Base-by-base conservation (phyloP, 352 stramenopile species). In the Poterioochromonas sp. region DNA sequence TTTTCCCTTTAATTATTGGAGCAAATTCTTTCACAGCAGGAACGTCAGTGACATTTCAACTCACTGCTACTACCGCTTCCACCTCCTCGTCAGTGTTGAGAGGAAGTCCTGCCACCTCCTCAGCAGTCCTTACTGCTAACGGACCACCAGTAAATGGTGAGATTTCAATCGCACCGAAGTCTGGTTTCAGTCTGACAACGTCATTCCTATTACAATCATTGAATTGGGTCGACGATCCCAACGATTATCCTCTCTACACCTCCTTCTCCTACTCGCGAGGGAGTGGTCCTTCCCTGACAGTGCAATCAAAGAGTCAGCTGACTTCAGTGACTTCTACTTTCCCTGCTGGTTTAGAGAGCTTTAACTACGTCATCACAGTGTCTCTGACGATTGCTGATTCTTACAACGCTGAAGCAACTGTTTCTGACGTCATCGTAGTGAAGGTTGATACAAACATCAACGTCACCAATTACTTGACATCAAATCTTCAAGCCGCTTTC, bases 11-110 rank as follows among this genome's bases (percentile, higher is more conserved):
- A 5, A 2, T 76, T 29, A 15, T 76, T 12, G 18, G 12, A 3
- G 43, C 69, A 60, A 22, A 63, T 29, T 8, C 39, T 3, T 76
- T 76, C 32, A 20, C 18, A 43, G 69, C 69, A 22, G 69, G 69
- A 39, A 65, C 40, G 2, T 8, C 12, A 8, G 39, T 76, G 11
- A 76, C 40, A 41, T 76, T 76, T 35, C 69, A 35, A 5, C 39
- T 76, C 20, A 62, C 39, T 41, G 69, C 69, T 22, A 65, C 54
- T 32, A 22, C 26, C 11, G 26, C 54, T 12, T 65, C 54, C 3
- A 65, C 54, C 3, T 39, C 54, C 26, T 65, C 54, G 47, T 58
- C 47, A 15, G 69, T 18, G 2, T 3, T 12, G 26, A 32, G 54
- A 39, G 11, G 3, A 15, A 11, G 5, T 32, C 5, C 54, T 12